Evolutionary conservation across 306 rosid genomes (phyloP), one percentile per base, ranked within the genome.

Genomic region (Vigna angularis): DNA sequence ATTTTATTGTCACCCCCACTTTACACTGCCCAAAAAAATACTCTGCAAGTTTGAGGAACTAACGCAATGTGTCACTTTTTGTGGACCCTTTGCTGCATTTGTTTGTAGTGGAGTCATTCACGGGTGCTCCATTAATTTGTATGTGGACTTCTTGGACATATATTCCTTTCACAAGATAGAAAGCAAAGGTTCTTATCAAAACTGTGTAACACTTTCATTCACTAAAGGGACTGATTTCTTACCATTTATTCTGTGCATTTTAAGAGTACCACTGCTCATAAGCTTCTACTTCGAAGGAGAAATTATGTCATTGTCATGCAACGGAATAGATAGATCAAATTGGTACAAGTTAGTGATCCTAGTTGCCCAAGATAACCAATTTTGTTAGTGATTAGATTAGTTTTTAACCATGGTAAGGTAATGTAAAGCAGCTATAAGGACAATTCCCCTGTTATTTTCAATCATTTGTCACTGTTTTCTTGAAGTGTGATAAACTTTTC

Each of bases 41-140:
- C 24, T 5, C 2, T 7, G 47, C 28, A 49, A 34, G 68, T 77
- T 40, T 66, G 36, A 42, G 63, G 34, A 20, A 71, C 55, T 48
- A 15, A 61, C 49, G 72, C 57, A 69, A 40, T 42, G 12, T 3
- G 9, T 14, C 58, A 70, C 18, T 15, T 9, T 6, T 55, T 15
- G 66, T 61, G 78, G 83, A 42, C 59, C 78, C 66, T 72, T 49
- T 47, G 20, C 26, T 55, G 1, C 52, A 36, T 58, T 30, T 26
- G 36, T 61, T 61, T 61, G 24, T 62, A 62, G 24, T 51, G 49
- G 20, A 42, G 6, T 73, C 75, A 73, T 69, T 74, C 70, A 26
- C 68, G 83, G 73, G 74, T 38, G 32, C 55, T 44, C 52, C 69
- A 9, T 73, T 64, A n/a, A 42, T 30, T 5, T 5, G 74, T 52